A percentile compares a stretch with the other conserved stretches of the same genome.
Evolutionary conservation across 1,139 yeast species (phyloP).

Genomic region (Saccharomycopsis crataegensis): DNA sequence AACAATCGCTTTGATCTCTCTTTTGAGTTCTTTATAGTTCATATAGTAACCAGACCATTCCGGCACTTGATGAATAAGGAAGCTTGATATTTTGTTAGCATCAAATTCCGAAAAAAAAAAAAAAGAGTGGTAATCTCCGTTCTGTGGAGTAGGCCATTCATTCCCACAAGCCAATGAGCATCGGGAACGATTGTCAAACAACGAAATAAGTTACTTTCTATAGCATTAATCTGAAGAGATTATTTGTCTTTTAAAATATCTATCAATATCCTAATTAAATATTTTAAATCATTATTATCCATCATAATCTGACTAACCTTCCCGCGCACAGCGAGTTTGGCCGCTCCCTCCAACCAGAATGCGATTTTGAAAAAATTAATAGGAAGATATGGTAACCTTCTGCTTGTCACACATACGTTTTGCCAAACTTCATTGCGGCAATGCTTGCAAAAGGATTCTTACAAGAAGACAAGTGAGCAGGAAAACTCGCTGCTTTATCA

Average conservation of each 20-base stretch:
- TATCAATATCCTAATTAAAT: too few relatives aligned
- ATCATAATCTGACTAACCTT: too few relatives aligned
- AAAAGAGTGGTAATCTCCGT: neutral
- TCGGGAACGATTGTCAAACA: too few relatives aligned
- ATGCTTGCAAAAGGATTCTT: neutral
- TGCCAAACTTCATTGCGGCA: conserved; percentile 70
- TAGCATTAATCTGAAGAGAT: too few relatives aligned
- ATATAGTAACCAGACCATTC: conserved; percentile 74
- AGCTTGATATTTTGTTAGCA: conserved; percentile 24
- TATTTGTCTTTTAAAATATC: too few relatives aligned
- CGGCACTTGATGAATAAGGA: conserved; percentile 81
- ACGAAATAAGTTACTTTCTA: too few relatives aligned
- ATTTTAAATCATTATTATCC: too few relatives aligned
- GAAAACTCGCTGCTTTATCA: neutral
- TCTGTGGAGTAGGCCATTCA: neutral
- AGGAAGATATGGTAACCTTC: too few relatives aligned
- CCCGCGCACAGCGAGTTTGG: too few relatives aligned
- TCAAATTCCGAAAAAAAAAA: neutral
- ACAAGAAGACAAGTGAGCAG: neutral
- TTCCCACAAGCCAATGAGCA: too few relatives aligned
- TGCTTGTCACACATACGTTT: conserved; percentile 37
- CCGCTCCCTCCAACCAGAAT: too few relatives aligned
- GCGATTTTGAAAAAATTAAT: too few relatives aligned
- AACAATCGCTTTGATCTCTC: conserved; percentile 55
- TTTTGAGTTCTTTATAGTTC: conserved; percentile 81